Evolutionary conservation across 2,329 filamentous ascomycete genomes (phyloP), one percentile per base, ranked within the genome.

Genomic region (Helicocarpus griseus): DNA sequence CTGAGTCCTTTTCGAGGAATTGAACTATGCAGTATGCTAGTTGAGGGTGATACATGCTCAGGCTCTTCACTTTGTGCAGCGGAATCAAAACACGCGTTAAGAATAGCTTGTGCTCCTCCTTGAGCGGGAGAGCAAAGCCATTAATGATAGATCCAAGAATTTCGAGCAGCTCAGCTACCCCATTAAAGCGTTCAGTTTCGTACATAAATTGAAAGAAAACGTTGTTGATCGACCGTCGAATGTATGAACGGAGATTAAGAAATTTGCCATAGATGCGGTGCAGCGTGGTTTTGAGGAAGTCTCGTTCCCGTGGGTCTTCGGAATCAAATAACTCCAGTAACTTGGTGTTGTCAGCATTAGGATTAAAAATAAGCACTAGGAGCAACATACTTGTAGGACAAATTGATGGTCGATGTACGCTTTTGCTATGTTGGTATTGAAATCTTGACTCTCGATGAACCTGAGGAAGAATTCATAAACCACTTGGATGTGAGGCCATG

Each of bases 151-250:
- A 97, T 28, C 93, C 93, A 48, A 98, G 76, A 59, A 98, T 98
- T 68, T 98, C 93, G 33, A 98, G 78, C 28, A 98, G 77, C 69
- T 98, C 93, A 2, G 93, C 93, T 63, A 98, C 96, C 50, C 93
- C 93, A 63, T 98, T 98, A 75, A 98, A 97, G 53, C 93, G 82
- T 71, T 98, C 93, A 3, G 93, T 98, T 72, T 98, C 93, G 68
- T 98, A 98, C 54, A 89, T 90, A 70, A 98, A 98, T 67, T 98
- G 93, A 79, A 98, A 98, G 75, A 98, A 98, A 62, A 98, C 93
- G 65, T 98, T 97, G 81, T 98, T 98, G 79, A 98, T 98, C 52
- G 93, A 98, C 62, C 93, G 83, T 65, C 93, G 82, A 65, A 98
- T 98, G 70, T 95, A 98, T 28, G 93, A 97, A 54, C 93, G 85